A percentile compares a stretch with the other conserved stretches of the same genome.
phyloP scores from a whole-genome alignment of 805 yeast genomes.

The Myxozyma mucilagina region DNA sequence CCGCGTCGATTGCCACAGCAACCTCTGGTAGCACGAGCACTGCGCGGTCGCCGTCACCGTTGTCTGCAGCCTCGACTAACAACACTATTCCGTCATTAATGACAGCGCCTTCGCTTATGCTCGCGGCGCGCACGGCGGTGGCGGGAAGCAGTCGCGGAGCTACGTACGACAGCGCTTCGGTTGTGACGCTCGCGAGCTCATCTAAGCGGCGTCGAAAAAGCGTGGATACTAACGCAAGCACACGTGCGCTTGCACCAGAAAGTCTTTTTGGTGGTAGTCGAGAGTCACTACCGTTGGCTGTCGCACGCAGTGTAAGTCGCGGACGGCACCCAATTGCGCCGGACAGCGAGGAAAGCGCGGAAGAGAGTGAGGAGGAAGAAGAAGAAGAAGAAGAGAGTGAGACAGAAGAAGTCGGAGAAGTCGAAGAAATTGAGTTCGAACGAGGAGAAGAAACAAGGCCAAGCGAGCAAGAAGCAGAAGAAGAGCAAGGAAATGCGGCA shows the following conservation, averaged over 20 bases:
- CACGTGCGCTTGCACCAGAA: conserved; percentile 32
- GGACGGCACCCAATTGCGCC: conserved; percentile 11
- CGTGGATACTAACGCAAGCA: conserved; percentile 31
- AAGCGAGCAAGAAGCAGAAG: background rate
- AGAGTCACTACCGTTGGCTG: conserved; percentile 29
- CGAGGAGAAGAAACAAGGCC: background rate
- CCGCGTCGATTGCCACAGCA: conserved; percentile 1
- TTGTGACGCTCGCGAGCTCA: conserved; percentile 29
- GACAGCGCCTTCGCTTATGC: conserved; percentile 22
- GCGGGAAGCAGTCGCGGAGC: background rate
- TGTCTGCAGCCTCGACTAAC: conserved; percentile 24
- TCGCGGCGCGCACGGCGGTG: background rate
- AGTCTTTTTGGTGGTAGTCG: conserved; percentile 29
- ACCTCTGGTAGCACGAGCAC: conserved; percentile 9
- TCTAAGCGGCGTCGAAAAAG: conserved; percentile 31
- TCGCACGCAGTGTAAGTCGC: conserved; percentile 21
- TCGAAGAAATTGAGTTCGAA: background rate
- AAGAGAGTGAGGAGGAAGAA: conserved; percentile 1
- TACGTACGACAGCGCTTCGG: conserved; percentile 28
- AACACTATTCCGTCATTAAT: conserved; percentile 25
- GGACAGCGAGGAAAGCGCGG: background rate
- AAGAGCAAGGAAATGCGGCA: background rate
- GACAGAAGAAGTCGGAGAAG: conserved; percentile 6
- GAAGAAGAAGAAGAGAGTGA: background rate
- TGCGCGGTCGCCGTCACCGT: conserved; percentile 18